These are phyloP conservation scores for Diplocarpon mali DNA, from an alignment of 2,329 filamentous ascomycete genomes.

Conservation along the genomic window DNA sequence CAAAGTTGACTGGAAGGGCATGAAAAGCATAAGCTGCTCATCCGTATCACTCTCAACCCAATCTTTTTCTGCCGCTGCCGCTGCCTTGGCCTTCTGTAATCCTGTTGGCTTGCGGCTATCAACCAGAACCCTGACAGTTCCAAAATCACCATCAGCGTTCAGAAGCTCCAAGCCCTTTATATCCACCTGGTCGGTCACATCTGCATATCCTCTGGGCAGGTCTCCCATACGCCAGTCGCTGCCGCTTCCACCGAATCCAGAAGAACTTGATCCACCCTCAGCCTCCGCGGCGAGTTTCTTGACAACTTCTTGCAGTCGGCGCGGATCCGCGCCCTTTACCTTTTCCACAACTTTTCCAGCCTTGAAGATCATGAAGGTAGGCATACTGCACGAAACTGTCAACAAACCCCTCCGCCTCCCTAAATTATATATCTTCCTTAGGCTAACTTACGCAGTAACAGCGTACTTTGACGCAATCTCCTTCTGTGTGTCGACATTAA, in stretches of 20 bases:
- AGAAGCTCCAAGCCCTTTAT: constrained; percentile 71
- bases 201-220: constrained; percentile 68
- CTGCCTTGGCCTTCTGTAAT: constrained; percentile 45
- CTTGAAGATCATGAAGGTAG: constrained; percentile 86
- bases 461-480: constrained; percentile 64
- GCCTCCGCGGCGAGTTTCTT: constrained; percentile 60
- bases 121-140: constrained; percentile 64
- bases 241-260: constrained; percentile 29
- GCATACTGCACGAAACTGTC: constrained; percentile 40
- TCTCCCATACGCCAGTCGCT: constrained; percentile 62
- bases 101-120: constrained; percentile 54
- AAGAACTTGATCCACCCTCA: constrained; percentile 30
- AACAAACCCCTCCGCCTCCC: neutral
- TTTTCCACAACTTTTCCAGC: constrained; percentile 56
- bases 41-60: constrained; percentile 97
- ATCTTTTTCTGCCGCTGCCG: constrained; percentile 46
- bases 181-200: constrained; percentile 77
- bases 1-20: constrained; percentile 77
- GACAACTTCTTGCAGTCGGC: constrained; percentile 59
- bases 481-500: constrained; percentile 70
- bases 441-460: constrained; percentile 47
- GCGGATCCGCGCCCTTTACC: constrained; percentile 63
- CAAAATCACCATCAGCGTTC: constrained; percentile 72
- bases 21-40: constrained; percentile 87
- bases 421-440: neutral